Conservation (phyloP, 352 stramenopile species). For the Aphanomyces astaci region DNA sequence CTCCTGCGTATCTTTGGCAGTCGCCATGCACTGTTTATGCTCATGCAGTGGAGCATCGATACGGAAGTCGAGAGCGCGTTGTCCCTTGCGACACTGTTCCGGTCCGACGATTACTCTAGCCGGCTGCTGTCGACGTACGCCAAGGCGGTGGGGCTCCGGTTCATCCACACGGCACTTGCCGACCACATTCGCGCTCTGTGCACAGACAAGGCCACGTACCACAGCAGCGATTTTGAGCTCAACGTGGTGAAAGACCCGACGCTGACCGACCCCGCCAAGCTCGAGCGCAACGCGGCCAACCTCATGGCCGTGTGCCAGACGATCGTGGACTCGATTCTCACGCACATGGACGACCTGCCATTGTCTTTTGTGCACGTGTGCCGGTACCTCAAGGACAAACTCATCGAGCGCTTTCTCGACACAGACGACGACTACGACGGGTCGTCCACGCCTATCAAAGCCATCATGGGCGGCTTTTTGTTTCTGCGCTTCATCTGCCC, state of each 20-base stretch:
- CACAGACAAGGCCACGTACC: conserved; percentile 31
- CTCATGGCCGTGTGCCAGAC: conserved; percentile 76
- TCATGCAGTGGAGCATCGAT: conserved; percentile 71
- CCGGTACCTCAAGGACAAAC: conserved; percentile 59
- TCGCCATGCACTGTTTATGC: conserved; percentile 42
- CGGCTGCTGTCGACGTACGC: conserved; percentile 65
- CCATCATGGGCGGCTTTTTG: conserved; percentile 79
- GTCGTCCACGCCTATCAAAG: conserved; percentile 29
- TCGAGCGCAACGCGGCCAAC: conserved; percentile 49
- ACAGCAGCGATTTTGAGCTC: conserved; percentile 63
- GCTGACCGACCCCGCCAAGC: not conserved
- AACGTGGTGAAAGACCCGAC: conserved; percentile 51
- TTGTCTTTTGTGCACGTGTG: conserved; percentile 69
- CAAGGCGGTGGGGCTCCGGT: conserved; percentile 61
- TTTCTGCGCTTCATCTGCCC: conserved; percentile 86
- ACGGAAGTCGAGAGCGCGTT: conserved; percentile 65
- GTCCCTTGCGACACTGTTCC: conserved; percentile 70
- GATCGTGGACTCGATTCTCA: conserved; percentile 74
- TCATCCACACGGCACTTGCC: conserved; percentile 49
- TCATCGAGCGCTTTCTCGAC: conserved; percentile 63
- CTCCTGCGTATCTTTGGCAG: conserved; percentile 60
- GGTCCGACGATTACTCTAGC: conserved; percentile 67
- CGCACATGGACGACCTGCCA: conserved; percentile 42
- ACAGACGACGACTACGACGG: conserved; percentile 11
- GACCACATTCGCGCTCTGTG: conserved; percentile 58